These are phyloP conservation scores for Podila clonocystis DNA, from an alignment of 192 early-diverging fungal genomes.

Conservation along the genomic window DNA sequence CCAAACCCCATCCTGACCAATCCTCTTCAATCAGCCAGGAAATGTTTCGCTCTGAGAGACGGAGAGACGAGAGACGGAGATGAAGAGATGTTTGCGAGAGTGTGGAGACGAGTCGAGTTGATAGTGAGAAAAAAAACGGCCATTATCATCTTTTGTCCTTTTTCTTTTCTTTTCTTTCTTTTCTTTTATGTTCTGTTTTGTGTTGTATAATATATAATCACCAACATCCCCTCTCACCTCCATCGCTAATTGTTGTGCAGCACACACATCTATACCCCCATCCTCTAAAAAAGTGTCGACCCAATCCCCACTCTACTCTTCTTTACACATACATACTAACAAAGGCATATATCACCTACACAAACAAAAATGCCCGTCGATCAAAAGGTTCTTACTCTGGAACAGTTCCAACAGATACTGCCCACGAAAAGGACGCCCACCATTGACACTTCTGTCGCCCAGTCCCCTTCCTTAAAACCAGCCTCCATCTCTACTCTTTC, in stretches of 20 bases:
- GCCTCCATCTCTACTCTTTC: not conserved
- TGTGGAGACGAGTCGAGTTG: too few relatives aligned
- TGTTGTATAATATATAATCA: too few relatives aligned
- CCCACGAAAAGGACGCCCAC: slow-evolving; percentile 16
- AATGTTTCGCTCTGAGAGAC: too few relatives aligned
- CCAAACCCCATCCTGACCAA: too few relatives aligned
- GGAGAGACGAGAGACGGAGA: too few relatives aligned
- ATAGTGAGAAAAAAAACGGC: not conserved
- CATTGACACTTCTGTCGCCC: slow-evolving; percentile 13
- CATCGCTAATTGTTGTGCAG: not conserved
- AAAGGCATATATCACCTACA: not conserved
- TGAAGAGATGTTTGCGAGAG: too few relatives aligned
- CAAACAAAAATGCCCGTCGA: not conserved
- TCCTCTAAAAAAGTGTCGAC: too few relatives aligned
- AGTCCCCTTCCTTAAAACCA: not conserved
- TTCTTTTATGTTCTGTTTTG: not conserved
- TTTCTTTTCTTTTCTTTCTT: not conserved
- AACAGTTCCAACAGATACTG: slow-evolving; percentile 8
- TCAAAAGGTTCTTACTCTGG: slow-evolving; percentile 8
- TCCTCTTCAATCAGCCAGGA: too few relatives aligned
- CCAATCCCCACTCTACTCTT: not conserved
- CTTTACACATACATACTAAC: not conserved
- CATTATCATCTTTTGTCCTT: not conserved
- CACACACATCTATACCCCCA: not conserved
- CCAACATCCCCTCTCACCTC: not conserved